phyloP scores from a whole-genome alignment of 768 basidiomycete species.

The Crepidotus variabilis region DNA sequence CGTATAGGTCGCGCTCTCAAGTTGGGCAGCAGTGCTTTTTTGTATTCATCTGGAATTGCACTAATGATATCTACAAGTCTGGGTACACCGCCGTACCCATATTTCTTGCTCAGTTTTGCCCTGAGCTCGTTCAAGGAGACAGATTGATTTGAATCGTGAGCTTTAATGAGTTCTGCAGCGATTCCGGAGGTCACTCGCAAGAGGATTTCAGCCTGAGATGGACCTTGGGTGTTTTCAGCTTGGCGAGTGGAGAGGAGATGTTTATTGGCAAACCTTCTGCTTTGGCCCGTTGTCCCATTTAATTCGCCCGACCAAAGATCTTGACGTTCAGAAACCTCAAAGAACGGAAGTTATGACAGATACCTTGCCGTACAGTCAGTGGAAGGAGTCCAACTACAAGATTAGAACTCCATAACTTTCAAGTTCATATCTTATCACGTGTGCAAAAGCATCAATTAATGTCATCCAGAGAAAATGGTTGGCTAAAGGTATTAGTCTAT shows the following conservation, averaged over 20 bases:
- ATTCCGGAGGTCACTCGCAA: conserved; percentile 92
- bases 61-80: conserved; percentile 96
- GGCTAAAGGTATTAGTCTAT: too few species aligned
- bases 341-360: background rate
- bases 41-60: conserved; percentile 97
- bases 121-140: conserved; percentile 89
- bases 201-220: conserved; percentile 87
- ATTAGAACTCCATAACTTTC: background rate
- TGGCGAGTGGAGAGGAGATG: background rate
- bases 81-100: conserved; percentile 81
- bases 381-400: background rate
- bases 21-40: conserved; percentile 85
- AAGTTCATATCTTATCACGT: background rate
- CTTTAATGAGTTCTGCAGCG: conserved; percentile 88
- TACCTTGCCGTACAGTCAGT: background rate
- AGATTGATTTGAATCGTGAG: conserved; percentile 71
- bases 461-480: too few species aligned
- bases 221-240: conserved; percentile 34
- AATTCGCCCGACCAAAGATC: background rate
- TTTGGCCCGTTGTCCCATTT: conserved; percentile 5
- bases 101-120: conserved; percentile 86
- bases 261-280: background rate
- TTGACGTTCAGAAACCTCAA: background rate
- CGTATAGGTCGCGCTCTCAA: conserved; percentile 91
- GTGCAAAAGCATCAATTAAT: background rate